phyloP scores from a whole-genome alignment of 495 filamentous ascomycete species.

The Aspergillus biplanus region DNA sequence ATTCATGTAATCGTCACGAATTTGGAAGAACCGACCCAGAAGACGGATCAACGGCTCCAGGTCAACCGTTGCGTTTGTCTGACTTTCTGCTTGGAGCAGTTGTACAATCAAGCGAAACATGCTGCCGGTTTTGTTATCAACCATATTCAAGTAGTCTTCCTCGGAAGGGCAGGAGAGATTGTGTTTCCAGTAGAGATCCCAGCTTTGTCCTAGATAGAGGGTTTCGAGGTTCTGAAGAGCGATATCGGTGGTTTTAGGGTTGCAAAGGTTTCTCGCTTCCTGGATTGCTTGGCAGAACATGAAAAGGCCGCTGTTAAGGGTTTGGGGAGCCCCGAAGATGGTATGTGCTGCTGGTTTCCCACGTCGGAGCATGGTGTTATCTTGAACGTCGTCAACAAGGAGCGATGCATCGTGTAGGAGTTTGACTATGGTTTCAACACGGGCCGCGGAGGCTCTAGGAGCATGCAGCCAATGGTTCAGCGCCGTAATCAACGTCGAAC shows the following conservation, averaged over 20 bases:
- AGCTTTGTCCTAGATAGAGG: slow-evolving; percentile 34
- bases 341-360: slow-evolving; percentile 80
- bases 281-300: slow-evolving; percentile 35
- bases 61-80: slow-evolving; percentile 4
- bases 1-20: slow-evolving; percentile 44
- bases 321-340: slow-evolving; percentile 84
- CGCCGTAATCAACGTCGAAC: not conserved
- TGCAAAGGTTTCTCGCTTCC: not conserved
- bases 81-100: slow-evolving; percentile 28
- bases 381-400: slow-evolving; percentile 48
- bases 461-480: not conserved
- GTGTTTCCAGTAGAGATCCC: slow-evolving; percentile 39
- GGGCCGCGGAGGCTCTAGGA: not conserved
- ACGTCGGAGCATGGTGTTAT: slow-evolving; percentile 71
- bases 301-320: slow-evolving; percentile 86
- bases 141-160: slow-evolving; percentile 25
- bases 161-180: slow-evolving; percentile 25
- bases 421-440: not conserved
- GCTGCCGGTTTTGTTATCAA: slow-evolving; percentile 42
- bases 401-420: not conserved
- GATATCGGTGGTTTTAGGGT: not conserved
- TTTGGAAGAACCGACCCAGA: slow-evolving; percentile 39
- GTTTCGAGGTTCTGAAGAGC: slow-evolving; percentile 16
- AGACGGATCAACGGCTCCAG: slow-evolving; percentile 21
- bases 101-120: slow-evolving; percentile 34